Evolutionary conservation across 768 basidiomycete species (phyloP), one percentile per base, ranked within the genome.

Genomic region (Mrakia hoshinonis): DNA sequence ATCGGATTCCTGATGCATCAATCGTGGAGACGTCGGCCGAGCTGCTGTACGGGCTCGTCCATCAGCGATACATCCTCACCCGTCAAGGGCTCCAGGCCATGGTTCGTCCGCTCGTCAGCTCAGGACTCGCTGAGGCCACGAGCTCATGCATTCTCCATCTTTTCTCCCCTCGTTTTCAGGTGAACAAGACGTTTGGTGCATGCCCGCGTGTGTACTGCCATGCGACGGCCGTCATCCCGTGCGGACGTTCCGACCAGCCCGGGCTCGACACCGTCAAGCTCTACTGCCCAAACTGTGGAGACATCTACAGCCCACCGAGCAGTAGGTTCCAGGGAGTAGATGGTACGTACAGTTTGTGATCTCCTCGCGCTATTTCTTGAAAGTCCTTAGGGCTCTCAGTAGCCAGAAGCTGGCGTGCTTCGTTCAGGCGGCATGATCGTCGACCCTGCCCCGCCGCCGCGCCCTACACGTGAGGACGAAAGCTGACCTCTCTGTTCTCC

Each of bases 21-120:
- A 97, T 99, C 76, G 92, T 98, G 68, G 96, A 99, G 79, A 91
- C 92, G 72, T 94, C 92, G 52, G 96, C 96, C 36, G 96, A 99
- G 79, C 86, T 99, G 79, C 83, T 99, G 46, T 99, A 97, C 78
- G 96, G 96, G 34, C 86, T 99, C 64, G 94, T 97, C 31, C 96
- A 99, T 80, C 95, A 98, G 79, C 87, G 96, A 72, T 99, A 89
- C 82, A 97, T 99, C 78, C 84, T 98, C 70, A 98, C 96, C 61
- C 87, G 96, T 73, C 89, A 87, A 38, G 96, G 96, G 49, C 83
- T 97, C 77, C 89, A 92, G 80, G 86, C 90, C 63, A 99, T 98
- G 96, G 96, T 95, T 43, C 70, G 81, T 74, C 48, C 58, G 34
- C 29, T 43, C 15, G 24, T 22, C 43, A 22, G 38, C 10, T 52